phyloP scores from a whole-genome alignment of 2,329 filamentous ascomycete genomes.

The Scedosporium boydii region DNA sequence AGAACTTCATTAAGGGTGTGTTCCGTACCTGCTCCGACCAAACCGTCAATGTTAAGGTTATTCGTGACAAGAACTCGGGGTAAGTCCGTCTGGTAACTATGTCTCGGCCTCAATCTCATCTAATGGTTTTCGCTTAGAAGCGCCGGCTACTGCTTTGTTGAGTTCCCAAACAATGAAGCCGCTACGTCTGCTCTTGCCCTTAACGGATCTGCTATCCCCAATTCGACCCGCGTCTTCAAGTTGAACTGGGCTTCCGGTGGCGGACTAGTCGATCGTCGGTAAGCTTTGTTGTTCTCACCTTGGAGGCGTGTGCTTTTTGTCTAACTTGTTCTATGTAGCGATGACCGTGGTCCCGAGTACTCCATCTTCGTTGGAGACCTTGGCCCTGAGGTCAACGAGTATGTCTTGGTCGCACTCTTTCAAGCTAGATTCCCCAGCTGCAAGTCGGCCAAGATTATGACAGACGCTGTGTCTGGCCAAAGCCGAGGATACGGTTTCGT shows the following conservation, averaged over 20 bases:
- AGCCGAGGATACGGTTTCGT: conserved; percentile 97
- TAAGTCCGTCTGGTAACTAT: conserved; percentile 29
- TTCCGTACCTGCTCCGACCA: conserved; percentile 85
- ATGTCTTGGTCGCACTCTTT: conserved; percentile 93
- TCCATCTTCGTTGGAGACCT: conserved; percentile 98
- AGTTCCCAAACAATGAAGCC: conserved; percentile 74
- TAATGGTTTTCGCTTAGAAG: conserved; percentile 47
- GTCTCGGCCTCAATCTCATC: not conserved
- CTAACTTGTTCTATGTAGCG: conserved; percentile 31
- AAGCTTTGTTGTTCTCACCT: conserved; percentile 21
- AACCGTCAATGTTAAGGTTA: conserved; percentile 97
- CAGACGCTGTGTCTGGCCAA: conserved; percentile 94
- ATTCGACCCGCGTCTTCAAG: conserved; percentile 93
- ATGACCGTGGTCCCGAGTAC: conserved; percentile 92
- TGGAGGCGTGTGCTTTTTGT: not conserved
- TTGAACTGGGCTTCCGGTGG: conserved; percentile 98
- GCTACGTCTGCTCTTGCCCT: conserved; percentile 85
- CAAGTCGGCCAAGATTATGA: conserved; percentile 99
- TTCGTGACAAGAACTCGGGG: conserved; percentile 98
- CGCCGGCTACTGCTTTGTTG: conserved; percentile 97
- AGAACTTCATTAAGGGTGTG: conserved; percentile 94
- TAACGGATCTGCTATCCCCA: conserved; percentile 83
- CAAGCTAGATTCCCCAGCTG: conserved; percentile 92
- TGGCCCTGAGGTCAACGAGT: conserved; percentile 97
- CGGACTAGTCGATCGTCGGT: conserved; percentile 88